Conservation (phyloP, 495 filamentous ascomycete genomes). For the Xylaria cubensis region DNA sequence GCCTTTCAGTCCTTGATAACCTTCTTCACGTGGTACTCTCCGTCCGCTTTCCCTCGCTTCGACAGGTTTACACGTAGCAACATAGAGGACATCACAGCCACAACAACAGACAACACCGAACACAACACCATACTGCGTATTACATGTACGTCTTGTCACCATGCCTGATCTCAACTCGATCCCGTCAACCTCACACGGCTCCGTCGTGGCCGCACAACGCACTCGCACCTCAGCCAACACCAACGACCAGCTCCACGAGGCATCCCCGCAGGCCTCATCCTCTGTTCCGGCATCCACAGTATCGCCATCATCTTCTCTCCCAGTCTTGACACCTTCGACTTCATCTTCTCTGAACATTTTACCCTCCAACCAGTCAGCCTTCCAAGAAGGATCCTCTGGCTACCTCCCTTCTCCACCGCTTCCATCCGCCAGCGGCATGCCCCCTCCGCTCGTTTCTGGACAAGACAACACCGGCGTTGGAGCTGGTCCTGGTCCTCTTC, state of each 20-base stretch:
- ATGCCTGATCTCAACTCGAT: constrained; percentile 68
- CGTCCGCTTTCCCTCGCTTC: not conserved
- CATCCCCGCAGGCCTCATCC: constrained; percentile 30
- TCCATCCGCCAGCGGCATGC: constrained; percentile 51
- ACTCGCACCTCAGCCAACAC: constrained; percentile 35
- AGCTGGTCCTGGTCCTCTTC: constrained; percentile 70
- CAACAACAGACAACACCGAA: not conserved
- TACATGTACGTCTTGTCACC: constrained; percentile 6
- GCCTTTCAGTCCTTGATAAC: not conserved
- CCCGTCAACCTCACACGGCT: constrained; percentile 59
- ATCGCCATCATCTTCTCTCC: constrained; percentile 37
- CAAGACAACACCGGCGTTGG: constrained; percentile 65
- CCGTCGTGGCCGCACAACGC: constrained; percentile 39
- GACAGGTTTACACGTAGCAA: not conserved
- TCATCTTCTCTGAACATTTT: constrained; percentile 55
- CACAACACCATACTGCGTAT: not conserved
- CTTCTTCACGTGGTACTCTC: not conserved
- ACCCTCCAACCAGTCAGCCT: constrained; percentile 59
- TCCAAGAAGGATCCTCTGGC: constrained; percentile 45
- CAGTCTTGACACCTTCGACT: constrained; percentile 27
- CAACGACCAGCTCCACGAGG: constrained; percentile 30
- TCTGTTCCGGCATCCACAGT: constrained; percentile 20
- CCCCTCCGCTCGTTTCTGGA: constrained; percentile 34
- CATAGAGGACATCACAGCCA: not conserved
- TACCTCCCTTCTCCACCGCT: constrained; percentile 47